Evolutionary conservation across 495 filamentous ascomycete species (phyloP), one percentile per base, ranked within the genome.

Genomic region (Parachaetomium inaequale): DNA sequence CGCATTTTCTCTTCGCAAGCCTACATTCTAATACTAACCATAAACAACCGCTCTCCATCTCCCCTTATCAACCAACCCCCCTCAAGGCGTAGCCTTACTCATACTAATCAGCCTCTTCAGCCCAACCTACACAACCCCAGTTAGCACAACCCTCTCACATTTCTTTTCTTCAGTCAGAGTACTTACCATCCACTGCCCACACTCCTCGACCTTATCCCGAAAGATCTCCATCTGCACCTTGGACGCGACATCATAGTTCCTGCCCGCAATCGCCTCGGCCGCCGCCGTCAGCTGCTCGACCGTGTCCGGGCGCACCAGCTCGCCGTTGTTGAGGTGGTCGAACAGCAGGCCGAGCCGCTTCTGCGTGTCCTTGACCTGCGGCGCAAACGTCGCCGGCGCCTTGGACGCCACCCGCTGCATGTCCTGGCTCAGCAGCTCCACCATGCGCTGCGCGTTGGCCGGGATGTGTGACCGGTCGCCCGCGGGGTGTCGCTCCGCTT

Each of bases 171-270:
- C n/a, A n/a, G n/a, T n/a, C n/a, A 34, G 51, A 51, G 29, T 29
- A 83, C 89, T 82, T 78, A 96, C 92, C 93, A 98, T 96, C 94
- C 95, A 98, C 66, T 90, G 87, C 36, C 88, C 88, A 67, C 92
- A 96, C 74, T 97, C 91, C 29, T 92, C 87, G 14, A 81, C 88
- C 75, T 88, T 88, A 72, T 90, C 88, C 55, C 82, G 87, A 77
- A 93, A 84, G 65, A 98, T 86, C 66, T 95, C 86, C 26, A 89
- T 80, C 74, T 97, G 92, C 59, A 96, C 79, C 23, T 77, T 80
- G 40, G 81, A 76, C 3, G 94, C 94, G n/a, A 79, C 79, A 46
- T 88, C 86, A 63, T 90, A 97, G 63, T 96, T 79, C 74, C 85
- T 88, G 0, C 70, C 75, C 63, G 88, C 83, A 19, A 98, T 69